Conservation (phyloP, 768 basidiomycete genomes). For the Phlegmacium glaucopus region DNA sequence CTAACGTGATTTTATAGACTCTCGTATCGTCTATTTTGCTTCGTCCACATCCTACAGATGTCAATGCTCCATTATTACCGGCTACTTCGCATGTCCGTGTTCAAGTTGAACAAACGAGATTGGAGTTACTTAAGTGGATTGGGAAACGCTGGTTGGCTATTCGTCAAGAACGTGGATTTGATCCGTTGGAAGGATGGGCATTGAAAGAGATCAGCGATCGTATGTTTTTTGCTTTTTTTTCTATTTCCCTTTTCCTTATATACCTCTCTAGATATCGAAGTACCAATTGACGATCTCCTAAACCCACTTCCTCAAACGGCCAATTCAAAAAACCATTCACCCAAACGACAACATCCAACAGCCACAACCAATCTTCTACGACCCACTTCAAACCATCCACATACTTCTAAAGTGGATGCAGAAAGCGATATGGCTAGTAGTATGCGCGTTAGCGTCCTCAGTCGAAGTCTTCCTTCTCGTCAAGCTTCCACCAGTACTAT, state of each 20-base stretch:
- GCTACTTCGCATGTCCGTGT: constrained; percentile 68
- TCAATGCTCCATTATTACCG: constrained; percentile 58
- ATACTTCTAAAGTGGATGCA: constrained; percentile 32
- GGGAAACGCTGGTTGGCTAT: constrained; percentile 75
- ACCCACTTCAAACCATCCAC: constrained; percentile 28
- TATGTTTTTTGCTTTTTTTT: constrained; percentile 33
- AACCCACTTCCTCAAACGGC: constrained; percentile 25
- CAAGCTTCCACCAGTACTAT: not conserved
- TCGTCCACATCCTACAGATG: constrained; percentile 58
- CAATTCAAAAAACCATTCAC: constrained; percentile 15
- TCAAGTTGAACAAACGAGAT: constrained; percentile 68
- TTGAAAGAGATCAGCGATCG: constrained; percentile 84
- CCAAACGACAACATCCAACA: constrained; percentile 8
- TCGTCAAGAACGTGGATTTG: constrained; percentile 77
- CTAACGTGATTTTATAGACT: constrained; percentile 37
- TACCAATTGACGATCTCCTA: constrained; percentile 71
- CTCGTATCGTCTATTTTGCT: constrained; percentile 73
- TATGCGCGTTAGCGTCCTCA: constrained; percentile 44
- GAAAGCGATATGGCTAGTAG: constrained; percentile 41
- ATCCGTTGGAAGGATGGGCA: constrained; percentile 80
- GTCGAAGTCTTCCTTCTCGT: constrained; percentile 10
- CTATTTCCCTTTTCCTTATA: not conserved
- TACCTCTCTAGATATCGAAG: constrained; percentile 65
- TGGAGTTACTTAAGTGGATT: constrained; percentile 71
- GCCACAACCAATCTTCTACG: constrained; percentile 15